Conservation (phyloP, 2,329 filamentous ascomycete species). For the Epichloe sylvatica region DNA sequence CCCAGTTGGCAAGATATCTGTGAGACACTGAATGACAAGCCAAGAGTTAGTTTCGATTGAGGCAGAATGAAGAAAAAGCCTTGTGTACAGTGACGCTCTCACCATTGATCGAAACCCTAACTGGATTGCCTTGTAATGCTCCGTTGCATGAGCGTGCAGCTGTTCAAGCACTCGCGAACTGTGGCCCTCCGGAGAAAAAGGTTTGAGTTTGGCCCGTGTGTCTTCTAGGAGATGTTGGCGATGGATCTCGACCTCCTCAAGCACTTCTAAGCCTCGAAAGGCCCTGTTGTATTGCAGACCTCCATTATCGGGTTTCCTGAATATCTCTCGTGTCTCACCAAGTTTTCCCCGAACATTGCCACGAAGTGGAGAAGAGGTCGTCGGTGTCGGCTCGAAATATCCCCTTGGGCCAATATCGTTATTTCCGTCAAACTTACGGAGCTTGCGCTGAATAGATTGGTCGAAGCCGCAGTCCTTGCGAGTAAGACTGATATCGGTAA, state of each 20-base stretch:
- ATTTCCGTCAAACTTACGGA: constrained; percentile 20
- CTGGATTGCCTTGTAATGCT: constrained; percentile 18
- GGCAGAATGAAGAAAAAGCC: neutral
- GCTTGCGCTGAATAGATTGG: constrained; percentile 16
- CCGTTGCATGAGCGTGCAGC: constrained; percentile 16
- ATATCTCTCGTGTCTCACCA: constrained; percentile 14
- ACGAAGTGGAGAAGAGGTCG: neutral
- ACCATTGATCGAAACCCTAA: constrained; percentile 21
- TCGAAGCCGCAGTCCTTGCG: constrained; percentile 20
- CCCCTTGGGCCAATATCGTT: constrained; percentile 5
- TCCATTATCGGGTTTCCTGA: constrained; percentile 14
- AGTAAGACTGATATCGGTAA: constrained; percentile 6
- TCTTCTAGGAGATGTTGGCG: constrained; percentile 15
- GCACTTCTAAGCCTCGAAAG: constrained; percentile 18
- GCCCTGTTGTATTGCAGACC: constrained; percentile 14
- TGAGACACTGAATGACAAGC: neutral
- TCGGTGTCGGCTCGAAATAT: neutral
- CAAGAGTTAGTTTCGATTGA: neutral
- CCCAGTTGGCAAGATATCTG: constrained; percentile 3
- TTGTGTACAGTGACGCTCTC: constrained; percentile 5
- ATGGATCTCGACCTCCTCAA: constrained; percentile 21
- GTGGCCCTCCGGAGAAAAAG: constrained; percentile 4
- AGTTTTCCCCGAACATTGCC: constrained; percentile 17
- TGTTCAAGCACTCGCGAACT: constrained; percentile 14
- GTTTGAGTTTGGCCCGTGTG: constrained; percentile 10